Evolutionary conservation across 139 green algal species (phyloP).

Genomic region (Asterochloris erici): DNA sequence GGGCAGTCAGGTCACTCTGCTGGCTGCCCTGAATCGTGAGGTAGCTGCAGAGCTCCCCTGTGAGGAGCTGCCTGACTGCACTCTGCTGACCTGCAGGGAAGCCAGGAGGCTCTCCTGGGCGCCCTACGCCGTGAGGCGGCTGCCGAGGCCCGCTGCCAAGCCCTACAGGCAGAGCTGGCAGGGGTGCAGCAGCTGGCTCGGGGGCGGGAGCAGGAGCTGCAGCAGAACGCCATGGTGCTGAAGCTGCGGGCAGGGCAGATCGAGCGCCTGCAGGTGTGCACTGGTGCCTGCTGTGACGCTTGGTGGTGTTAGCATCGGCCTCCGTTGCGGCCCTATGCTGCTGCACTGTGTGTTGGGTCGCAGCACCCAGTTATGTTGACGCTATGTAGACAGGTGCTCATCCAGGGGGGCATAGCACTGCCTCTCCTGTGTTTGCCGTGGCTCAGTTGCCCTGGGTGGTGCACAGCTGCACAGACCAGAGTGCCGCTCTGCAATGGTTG

Average conservation of each 20-base stretch:
- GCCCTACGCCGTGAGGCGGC: slow-evolving; percentile 41
- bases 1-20: neutral
- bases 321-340: no score
- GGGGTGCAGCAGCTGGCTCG: slow-evolving; percentile 43
- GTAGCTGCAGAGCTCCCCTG: neutral
- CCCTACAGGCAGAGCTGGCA: slow-evolving; percentile 45
- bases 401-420: no score
- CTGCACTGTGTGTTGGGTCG: no score
- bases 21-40: neutral
- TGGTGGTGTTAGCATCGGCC: no score
- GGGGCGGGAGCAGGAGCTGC: slow-evolving; percentile 39
- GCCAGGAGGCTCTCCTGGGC: slow-evolving; percentile 27
- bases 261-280: slow-evolving; percentile 15
- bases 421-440: no score
- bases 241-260: slow-evolving; percentile 43
- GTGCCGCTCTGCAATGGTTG: no score
- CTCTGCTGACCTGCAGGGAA: slow-evolving; percentile 17
- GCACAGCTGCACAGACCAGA: no score
- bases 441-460: no score
- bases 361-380: no score
- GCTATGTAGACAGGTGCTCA: no score
- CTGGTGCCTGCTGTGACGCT: no score
- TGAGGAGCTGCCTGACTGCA: neutral
- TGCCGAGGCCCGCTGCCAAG: slow-evolving; percentile 24
- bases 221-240: slow-evolving; percentile 48